phyloP scores from a whole-genome alignment of 1,284 basidiomycete species.

The Sphagnurus paluster region DNA sequence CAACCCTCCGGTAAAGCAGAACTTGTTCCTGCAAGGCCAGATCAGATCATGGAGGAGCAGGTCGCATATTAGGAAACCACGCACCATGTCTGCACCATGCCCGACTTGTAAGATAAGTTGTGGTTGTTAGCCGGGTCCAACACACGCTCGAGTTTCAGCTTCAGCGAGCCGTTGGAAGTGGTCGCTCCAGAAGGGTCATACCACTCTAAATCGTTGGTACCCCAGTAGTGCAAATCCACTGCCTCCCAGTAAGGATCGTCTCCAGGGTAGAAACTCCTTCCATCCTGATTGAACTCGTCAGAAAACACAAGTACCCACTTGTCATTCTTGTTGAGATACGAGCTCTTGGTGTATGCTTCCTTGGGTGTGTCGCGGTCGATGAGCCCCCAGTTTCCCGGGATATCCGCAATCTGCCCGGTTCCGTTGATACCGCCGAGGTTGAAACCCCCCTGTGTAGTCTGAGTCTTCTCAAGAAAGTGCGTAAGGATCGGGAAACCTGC shows the following conservation, averaged over 20 bases:
- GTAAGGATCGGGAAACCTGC: constrained; percentile 37
- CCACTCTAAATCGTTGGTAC: constrained; percentile 45
- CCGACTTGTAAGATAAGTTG: constrained; percentile 36
- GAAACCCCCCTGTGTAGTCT: constrained; percentile 52
- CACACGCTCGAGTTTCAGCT: constrained; percentile 30
- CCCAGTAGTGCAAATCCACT: constrained; percentile 27
- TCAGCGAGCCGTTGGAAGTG: constrained; percentile 34
- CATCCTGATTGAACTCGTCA: constrained; percentile 78
- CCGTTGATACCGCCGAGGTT: constrained; percentile 78
- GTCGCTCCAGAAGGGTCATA: constrained; percentile 43
- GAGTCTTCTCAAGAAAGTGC: constrained; percentile 29
- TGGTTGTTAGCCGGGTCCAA: constrained; percentile 32
- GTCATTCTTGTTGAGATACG: constrained; percentile 46
- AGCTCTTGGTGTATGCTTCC: constrained; percentile 46
- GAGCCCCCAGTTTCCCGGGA: constrained; percentile 50
- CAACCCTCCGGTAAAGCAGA: constrained; percentile 82
- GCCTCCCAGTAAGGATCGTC: constrained; percentile 67
- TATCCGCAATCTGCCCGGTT: constrained; percentile 61
- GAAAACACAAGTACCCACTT: constrained; percentile 61
- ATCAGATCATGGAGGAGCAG: constrained; percentile 9
- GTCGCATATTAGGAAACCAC: constrained; percentile 16
- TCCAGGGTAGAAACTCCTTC: constrained; percentile 67
- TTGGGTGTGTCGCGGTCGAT: constrained; percentile 69
- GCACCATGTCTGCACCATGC: constrained; percentile 34
- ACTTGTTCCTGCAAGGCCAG: constrained; percentile 48